Conservation (phyloP, 2,329 filamentous ascomycete species). For the Hypoxylon sp. region DNA sequence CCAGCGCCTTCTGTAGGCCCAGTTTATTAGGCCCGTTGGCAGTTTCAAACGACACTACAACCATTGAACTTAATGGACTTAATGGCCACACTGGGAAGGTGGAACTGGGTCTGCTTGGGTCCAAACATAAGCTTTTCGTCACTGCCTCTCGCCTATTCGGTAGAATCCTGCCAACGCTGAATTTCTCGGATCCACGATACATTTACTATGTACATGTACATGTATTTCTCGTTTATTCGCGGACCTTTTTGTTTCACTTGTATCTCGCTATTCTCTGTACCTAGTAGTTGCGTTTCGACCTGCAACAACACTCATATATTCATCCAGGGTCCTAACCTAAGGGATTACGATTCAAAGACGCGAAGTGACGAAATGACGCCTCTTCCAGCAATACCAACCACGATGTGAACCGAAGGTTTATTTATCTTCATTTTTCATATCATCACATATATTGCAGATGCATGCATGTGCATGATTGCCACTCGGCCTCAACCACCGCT, state of each 20-base stretch:
- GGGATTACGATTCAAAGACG: conserved; percentile 22
- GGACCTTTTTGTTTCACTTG: conserved; percentile 30
- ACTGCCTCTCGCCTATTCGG: conserved; percentile 35
- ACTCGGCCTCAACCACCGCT: conserved; percentile 17
- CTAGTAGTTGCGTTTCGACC: conserved; percentile 29
- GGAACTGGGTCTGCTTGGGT: conserved; percentile 15
- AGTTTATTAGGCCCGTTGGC: conserved; percentile 30
- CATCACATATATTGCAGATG: conserved; percentile 11
- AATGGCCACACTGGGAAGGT: conserved; percentile 34
- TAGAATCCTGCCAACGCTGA: conserved; percentile 13
- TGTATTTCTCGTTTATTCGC: conserved; percentile 19
- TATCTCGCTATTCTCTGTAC: conserved; percentile 22
- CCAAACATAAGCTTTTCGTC: conserved; percentile 35
- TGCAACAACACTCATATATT: conserved; percentile 26
- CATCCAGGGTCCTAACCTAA: conserved; percentile 4
- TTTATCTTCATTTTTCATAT: conserved; percentile 27
- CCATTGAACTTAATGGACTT: conserved; percentile 23
- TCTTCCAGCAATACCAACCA: conserved; percentile 16
- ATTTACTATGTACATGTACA: background rate
- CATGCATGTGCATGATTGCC: conserved; percentile 24
- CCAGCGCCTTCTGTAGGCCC: conserved; percentile 13
- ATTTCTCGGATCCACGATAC: conserved; percentile 19
- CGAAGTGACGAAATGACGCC: conserved; percentile 18
- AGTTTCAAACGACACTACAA: conserved; percentile 35
- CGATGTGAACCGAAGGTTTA: conserved; percentile 16